A percentile compares a stretch with the other conserved stretches of the same genome.
These are phyloP conservation scores for Scedosporium boydii DNA, from an alignment of 2,329 filamentous ascomycete genomes.

Conservation along the genomic window DNA sequence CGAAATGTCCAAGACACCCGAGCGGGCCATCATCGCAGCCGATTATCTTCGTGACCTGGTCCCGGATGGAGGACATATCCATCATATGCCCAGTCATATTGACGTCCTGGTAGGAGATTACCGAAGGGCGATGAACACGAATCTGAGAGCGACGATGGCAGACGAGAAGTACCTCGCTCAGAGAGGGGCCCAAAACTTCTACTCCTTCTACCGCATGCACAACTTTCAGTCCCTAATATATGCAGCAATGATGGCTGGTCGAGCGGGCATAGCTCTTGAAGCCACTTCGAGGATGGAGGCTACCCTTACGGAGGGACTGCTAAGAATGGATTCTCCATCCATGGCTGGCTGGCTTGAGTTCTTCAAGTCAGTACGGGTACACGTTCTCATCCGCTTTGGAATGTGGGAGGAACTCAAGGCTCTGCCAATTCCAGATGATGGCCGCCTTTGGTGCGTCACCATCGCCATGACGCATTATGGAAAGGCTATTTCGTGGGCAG, in stretches of 20 bases:
- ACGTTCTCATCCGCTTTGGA: conserved; percentile 66
- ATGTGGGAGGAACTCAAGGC: conserved; percentile 56
- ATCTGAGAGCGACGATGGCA: conserved; percentile 54
- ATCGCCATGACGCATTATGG: conserved; percentile 61
- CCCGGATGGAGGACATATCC: conserved; percentile 60
- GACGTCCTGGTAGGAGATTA: conserved; percentile 69
- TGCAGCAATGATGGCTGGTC: conserved; percentile 67
- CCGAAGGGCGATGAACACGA: conserved; percentile 54
- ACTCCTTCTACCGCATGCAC: conserved; percentile 66
- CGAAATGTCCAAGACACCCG: conserved; percentile 64
- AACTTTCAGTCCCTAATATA: conserved; percentile 69
- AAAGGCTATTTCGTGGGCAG: conserved; percentile 57
- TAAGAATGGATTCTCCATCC: conserved; percentile 55
- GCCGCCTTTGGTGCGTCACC: conserved; percentile 56
- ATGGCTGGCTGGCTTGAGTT: conserved; percentile 75
- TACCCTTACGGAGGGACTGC: conserved; percentile 52
- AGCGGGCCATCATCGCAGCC: conserved; percentile 51
- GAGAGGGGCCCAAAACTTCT: conserved; percentile 59
- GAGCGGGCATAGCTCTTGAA: conserved; percentile 51
- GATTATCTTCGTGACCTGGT: conserved; percentile 54
- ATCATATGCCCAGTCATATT: conserved; percentile 71
- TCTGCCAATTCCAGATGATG: conserved; percentile 46
- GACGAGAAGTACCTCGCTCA: conserved; percentile 56
- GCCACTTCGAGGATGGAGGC: conserved; percentile 50
- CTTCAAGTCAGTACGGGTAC: conserved; percentile 57